phyloP scores from a whole-genome alignment of 148 eudicot genomes.

The Fagopyrum homotropicum region DNA sequence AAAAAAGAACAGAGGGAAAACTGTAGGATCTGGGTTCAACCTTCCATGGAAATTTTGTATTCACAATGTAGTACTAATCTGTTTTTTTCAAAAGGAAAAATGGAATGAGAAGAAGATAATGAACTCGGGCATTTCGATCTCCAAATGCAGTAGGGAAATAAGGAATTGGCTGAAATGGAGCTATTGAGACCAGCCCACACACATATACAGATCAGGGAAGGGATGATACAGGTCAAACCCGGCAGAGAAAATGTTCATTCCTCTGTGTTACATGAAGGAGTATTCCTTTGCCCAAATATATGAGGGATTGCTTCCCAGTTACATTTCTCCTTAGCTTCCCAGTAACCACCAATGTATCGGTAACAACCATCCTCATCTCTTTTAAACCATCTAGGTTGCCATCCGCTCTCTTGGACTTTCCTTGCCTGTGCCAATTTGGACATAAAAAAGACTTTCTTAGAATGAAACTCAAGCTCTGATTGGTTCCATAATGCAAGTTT shows the following conservation, averaged over 20 bases:
- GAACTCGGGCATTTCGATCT: background rate
- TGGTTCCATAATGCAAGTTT: too few relatives aligned
- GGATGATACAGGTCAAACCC: background rate
- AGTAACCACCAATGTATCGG: constrained; percentile 72
- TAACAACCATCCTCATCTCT: constrained; percentile 86
- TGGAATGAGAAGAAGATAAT: background rate
- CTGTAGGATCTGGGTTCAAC: background rate
- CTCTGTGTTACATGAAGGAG: constrained; percentile 9
- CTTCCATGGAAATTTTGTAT: constrained; percentile 1
- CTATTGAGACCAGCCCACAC: background rate
- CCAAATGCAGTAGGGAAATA: background rate
- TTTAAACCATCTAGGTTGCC: constrained; percentile 89
- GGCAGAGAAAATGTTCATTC: background rate
- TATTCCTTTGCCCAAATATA: constrained; percentile 61
- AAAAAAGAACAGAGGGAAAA: background rate
- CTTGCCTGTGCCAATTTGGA: constrained; percentile 54
- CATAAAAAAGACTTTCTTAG: background rate
- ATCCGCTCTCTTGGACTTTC: constrained; percentile 88
- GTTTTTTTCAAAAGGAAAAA: background rate
- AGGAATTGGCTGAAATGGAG: constrained; percentile 3
- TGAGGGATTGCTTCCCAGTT: constrained; percentile 68
- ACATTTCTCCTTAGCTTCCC: constrained; percentile 72
- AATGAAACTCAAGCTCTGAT: too few relatives aligned
- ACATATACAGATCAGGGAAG: background rate
- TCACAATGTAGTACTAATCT: background rate